Evolutionary conservation across 345 rosid species (phyloP), one percentile per base, ranked within the genome.

Genomic region (Citrus inodora): DNA sequence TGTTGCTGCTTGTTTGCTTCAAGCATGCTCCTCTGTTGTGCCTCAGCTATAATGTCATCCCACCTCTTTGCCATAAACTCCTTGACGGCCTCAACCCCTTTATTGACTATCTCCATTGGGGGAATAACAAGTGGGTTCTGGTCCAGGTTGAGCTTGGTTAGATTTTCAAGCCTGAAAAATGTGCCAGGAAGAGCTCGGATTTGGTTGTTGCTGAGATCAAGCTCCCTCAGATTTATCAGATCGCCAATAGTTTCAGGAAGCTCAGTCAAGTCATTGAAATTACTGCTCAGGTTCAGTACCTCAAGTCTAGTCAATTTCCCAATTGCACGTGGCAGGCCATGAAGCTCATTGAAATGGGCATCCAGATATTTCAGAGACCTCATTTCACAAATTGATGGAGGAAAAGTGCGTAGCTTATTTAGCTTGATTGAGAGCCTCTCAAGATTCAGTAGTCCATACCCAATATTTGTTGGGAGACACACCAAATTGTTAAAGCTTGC

Each of bases 161-260:
- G 89, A 58, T 89, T 92, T 67, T 83, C 87, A 42, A 97, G 89
- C 89, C 90, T 87, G 63, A 83, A 85, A 82, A 94, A 94, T 71
- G 98, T 83, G 68, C 87, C 89, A 0, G 98, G 98, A 74, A 97
- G 87, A 32, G 85, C 84, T 51, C 84, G 87, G 78, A 97, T 89
- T 81, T 97, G 99, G 83, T 97, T 97, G 91, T 97, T 94, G 89
- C 98, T 94, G n/a, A 94, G 89, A 85, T 97, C 97, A 48, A 97
- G 97, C 77, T 97, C 98, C 80, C 81, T 88, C 33, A 97, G 87
- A 82, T 85, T 93, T 35, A 78, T 82, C 48, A 97, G 80, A 56
- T 97, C 98, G n/a, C 92, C 86, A 3, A 94, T 78, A 10, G 98
- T 78, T 67, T 89, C 94, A 0, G 98, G 98, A 21, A 94, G 89